A percentile compares a stretch with the other conserved stretches of the same genome.
phyloP scores from a whole-genome alignment of 352 stramenopile genomes.

The Aphanomyces invadans region DNA sequence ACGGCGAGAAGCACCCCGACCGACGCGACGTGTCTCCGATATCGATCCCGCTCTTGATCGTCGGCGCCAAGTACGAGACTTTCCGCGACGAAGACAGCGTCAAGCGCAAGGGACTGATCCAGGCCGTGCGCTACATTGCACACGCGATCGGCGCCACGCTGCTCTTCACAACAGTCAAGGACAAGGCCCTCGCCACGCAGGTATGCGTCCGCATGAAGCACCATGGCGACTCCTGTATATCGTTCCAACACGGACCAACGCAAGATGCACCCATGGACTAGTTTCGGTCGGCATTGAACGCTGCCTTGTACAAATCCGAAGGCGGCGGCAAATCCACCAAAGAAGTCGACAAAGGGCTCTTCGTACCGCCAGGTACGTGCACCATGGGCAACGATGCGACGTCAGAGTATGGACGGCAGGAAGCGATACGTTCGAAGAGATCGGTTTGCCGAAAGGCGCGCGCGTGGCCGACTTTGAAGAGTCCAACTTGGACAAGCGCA shows the following conservation, averaged over 20 bases:
- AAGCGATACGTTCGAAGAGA: slow-evolving; percentile 65
- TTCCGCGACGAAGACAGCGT: slow-evolving; percentile 83
- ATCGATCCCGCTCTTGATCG: slow-evolving; percentile 67
- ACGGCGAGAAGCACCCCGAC: slow-evolving; percentile 57
- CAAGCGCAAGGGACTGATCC: slow-evolving; percentile 72
- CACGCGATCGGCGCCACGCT: slow-evolving; percentile 83
- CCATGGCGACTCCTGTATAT: no score
- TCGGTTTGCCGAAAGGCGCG: slow-evolving; percentile 52
- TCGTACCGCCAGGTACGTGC: slow-evolving; percentile 41
- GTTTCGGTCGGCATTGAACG: slow-evolving; percentile 32
- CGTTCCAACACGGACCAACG: no score
- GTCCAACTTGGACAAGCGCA: slow-evolving; percentile 53
- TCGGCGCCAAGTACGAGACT: slow-evolving; percentile 86
- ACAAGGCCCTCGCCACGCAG: slow-evolving; percentile 69
- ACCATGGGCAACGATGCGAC: background rate
- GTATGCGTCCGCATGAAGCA: no score
- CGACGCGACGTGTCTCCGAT: slow-evolving; percentile 63
- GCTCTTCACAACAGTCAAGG: slow-evolving; percentile 78
- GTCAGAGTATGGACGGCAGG: slow-evolving; percentile 8
- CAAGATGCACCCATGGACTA: no score
- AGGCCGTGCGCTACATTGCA: slow-evolving; percentile 80
- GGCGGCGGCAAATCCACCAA: slow-evolving; percentile 34
- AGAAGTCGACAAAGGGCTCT: slow-evolving; percentile 67
- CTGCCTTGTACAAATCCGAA: slow-evolving; percentile 19
- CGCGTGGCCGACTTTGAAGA: slow-evolving; percentile 42